Conservation (phyloP, 1,139 yeast genomes). For the Saccharomycopsis crataegensis region DNA sequence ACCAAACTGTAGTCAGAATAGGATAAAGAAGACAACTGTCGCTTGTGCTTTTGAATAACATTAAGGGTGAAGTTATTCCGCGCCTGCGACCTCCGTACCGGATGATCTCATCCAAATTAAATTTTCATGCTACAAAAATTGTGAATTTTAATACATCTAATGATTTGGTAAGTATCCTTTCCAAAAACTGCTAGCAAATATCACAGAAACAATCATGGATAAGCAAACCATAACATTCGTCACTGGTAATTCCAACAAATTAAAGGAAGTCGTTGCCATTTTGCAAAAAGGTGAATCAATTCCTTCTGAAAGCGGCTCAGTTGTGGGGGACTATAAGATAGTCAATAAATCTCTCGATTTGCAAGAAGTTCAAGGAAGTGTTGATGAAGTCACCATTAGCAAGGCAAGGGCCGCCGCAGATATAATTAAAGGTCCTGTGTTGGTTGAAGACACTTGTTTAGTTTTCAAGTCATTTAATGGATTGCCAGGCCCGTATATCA, state of each 20-base stretch:
- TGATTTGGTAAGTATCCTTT: too few relatives aligned
- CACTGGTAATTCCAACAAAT: conserved; percentile 84
- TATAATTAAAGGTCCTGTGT: conserved; percentile 60
- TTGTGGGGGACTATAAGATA: conserved; percentile 48
- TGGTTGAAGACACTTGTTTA: conserved; percentile 93
- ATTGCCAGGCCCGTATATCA: conserved; percentile 88
- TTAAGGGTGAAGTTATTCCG: too few relatives aligned
- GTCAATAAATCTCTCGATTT: conserved; percentile 64
- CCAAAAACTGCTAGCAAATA: too few relatives aligned
- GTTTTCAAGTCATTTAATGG: conserved; percentile 74
- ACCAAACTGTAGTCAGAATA: too few relatives aligned
- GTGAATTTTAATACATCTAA: too few relatives aligned
- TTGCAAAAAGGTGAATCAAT: conserved; percentile 35
- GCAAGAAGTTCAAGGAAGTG: conserved; percentile 86
- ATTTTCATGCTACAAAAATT: too few relatives aligned
- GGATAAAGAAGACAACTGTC: too few relatives aligned
- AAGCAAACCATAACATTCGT: conserved; percentile 36
- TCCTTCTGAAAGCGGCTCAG: conserved; percentile 25
- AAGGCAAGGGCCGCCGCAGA: conserved; percentile 77
- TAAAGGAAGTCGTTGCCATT: conserved; percentile 75
- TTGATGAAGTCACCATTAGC: conserved; percentile 72
- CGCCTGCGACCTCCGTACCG: too few relatives aligned
- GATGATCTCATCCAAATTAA: too few relatives aligned
- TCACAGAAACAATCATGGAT: background rate
- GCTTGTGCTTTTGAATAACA: too few relatives aligned